phyloP scores from a whole-genome alignment of 148 eudicot genomes.

The Dianthus caryophyllus region DNA sequence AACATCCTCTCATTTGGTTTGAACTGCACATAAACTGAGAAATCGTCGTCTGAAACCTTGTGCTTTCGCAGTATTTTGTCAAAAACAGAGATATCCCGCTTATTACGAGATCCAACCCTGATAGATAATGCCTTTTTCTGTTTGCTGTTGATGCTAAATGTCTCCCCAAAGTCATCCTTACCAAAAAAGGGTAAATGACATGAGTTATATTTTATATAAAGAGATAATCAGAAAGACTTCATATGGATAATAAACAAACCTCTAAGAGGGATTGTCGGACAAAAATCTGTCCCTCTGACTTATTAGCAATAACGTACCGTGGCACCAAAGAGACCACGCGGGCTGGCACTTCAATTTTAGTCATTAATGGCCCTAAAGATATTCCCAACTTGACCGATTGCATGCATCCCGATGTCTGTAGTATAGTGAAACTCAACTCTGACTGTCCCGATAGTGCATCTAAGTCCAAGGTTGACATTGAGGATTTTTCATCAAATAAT shows the following conservation, averaged over 20 bases:
- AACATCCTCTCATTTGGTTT: slow-evolving; percentile 43
- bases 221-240: slow-evolving; percentile 10
- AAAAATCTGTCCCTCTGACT: slow-evolving; percentile 56
- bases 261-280: slow-evolving; percentile 73
- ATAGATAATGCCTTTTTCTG: slow-evolving; percentile 57
- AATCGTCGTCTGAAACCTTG: slow-evolving; percentile 53
- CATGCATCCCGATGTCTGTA: slow-evolving; percentile 37
- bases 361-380: slow-evolving; percentile 58
- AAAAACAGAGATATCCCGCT: slow-evolving; percentile 44
- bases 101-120: slow-evolving; percentile 35
- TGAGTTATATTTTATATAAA: neutral
- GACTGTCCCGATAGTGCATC: slow-evolving; percentile 88
- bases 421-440: slow-evolving; percentile 62
- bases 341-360: slow-evolving; percentile 46
- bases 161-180: slow-evolving; percentile 62
- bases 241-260: slow-evolving; percentile 38
- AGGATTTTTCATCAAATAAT: slow-evolving; percentile 58
- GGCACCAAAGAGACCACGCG: slow-evolving; percentile 65
- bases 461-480: slow-evolving; percentile 64
- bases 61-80: slow-evolving; percentile 76
- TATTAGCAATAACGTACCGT: slow-evolving; percentile 66
- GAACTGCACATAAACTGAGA: slow-evolving; percentile 63
- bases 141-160: slow-evolving; percentile 53
- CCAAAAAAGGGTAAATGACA: slow-evolving; percentile 10
- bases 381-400: slow-evolving; percentile 65